These are phyloP conservation scores for Nemania sp. DNA, from an alignment of 2,329 filamentous ascomycete species.

Conservation along the genomic window DNA sequence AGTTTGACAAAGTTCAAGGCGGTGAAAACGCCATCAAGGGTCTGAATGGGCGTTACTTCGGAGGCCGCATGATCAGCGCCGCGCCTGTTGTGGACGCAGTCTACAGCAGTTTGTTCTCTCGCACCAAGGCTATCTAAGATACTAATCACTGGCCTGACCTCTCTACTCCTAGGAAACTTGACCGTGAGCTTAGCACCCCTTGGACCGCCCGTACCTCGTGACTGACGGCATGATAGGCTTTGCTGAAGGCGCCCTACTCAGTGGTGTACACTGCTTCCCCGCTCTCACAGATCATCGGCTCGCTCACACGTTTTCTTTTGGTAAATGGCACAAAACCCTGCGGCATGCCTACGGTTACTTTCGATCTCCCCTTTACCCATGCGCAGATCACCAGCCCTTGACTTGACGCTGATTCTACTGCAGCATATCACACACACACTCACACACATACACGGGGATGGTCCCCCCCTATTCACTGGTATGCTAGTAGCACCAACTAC, in stretches of 20 bases:
- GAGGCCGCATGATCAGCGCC: conserved; percentile 88
- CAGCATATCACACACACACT: conserved; percentile 24
- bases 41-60: conserved; percentile 95
- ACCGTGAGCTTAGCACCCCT: conserved; percentile 29
- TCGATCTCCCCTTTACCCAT: conserved; percentile 29
- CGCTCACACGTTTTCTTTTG: conserved; percentile 19
- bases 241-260: conserved; percentile 12
- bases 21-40: conserved; percentile 98
- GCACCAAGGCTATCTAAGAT: conserved; percentile 77
- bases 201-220: background rate
- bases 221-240: conserved; percentile 11
- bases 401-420: conserved; percentile 40
- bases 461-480: conserved; percentile 19
- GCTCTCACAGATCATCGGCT: conserved; percentile 17
- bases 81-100: conserved; percentile 97
- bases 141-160: conserved; percentile 58
- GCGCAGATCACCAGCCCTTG: conserved; percentile 31
- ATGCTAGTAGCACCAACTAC: conserved; percentile 33
- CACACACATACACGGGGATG: conserved; percentile 15
- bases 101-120: conserved; percentile 95
- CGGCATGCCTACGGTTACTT: conserved; percentile 29
- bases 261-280: conserved; percentile 16
- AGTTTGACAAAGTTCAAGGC: conserved; percentile 93
- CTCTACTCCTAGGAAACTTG: conserved; percentile 53
- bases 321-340: conserved; percentile 31